Evolutionary conservation across 2,329 filamentous ascomycete genomes (phyloP), one percentile per base, ranked within the genome.

Genomic region (Emmonsiellopsis sp.): DNA sequence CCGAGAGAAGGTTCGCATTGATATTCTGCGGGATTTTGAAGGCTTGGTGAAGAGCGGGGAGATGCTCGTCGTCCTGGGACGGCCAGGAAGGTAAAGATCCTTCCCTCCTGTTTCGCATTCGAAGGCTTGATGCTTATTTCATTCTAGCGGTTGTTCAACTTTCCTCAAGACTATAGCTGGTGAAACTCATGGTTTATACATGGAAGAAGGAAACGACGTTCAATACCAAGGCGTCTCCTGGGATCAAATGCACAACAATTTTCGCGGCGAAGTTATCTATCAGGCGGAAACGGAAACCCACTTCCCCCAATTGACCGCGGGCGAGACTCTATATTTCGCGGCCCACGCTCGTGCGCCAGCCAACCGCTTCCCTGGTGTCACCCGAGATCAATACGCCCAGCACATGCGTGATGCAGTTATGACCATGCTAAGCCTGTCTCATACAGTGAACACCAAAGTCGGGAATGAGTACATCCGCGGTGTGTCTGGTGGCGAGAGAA

Each of bases 221-320:
- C 92, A 94, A 71, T 95, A 94, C 65, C 86, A 93, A 52, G 73
- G 71, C 30, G 68, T 72, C 62, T 57, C 58, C 10, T 58, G 56
- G 58, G 20, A 56, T 8, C 48, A 57, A 35, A 59, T 59, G 58
- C 58, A 59, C 53, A 80, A 86, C 63, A 76, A 80, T 49, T 94
- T 89, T 67, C 81, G 88, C 30, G 88, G 88, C 49, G 88, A 95
- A 71, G 85, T 87, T 0, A 84, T 92, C 7, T 95, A 94, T 73
- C 92, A 90, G 63, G 83, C 87, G 61, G 87, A 92, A 67, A 89
- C 94, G 57, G 90, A 95, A 60, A 79, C 92, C 26, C 89, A 95
- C 62, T 85, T 90, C 61, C 81, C 90, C 0, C 93, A 88, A 0
- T 76, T 96, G 34, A 93, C 89, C 0, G 91, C 95, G 2, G 86